Percentiles rank a stretch among this genome's conserved stretches.
Evolutionary conservation across 2,329 filamentous ascomycete genomes (phyloP).

Genomic region (Plenodomus lindquistii): DNA sequence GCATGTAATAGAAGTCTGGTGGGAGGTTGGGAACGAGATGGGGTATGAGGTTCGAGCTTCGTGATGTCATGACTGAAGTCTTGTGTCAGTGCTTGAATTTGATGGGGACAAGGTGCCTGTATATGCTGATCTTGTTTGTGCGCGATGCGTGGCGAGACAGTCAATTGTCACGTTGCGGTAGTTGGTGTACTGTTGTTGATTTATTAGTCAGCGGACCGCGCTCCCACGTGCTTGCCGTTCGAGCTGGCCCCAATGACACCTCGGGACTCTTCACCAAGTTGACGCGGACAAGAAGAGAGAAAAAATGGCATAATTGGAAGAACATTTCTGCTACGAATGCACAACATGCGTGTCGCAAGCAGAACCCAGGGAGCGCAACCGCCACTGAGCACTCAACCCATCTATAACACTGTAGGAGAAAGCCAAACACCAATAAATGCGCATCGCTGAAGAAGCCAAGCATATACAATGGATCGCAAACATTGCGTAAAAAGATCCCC

Average conservation of each 20-base stretch:
- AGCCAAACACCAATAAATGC: constrained; percentile 10
- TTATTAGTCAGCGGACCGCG: background rate
- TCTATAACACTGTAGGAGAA: constrained; percentile 2
- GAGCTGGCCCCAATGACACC: too few species aligned
- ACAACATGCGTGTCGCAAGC: background rate
- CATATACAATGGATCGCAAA: background rate
- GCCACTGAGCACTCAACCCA: constrained; percentile 3
- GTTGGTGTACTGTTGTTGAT: background rate
- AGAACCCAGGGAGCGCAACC: background rate
- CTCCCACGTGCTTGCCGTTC: background rate
- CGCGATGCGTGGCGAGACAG: too few species aligned
- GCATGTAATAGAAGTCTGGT: constrained; percentile 76
- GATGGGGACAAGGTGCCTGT: too few species aligned
- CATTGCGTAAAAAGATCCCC: background rate
- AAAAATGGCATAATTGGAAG: background rate
- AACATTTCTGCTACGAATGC: background rate
- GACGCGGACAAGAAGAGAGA: too few species aligned
- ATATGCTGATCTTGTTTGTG: too few species aligned
- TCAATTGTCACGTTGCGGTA: too few species aligned
- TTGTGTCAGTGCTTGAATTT: background rate
- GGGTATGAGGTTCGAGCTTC: constrained; percentile 2
- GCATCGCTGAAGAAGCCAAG: background rate
- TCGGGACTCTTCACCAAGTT: too few species aligned
- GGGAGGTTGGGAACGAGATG: constrained; percentile 60
- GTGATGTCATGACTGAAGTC: background rate